Conservation (phyloP, 1,284 basidiomycete species). For the Fomitopsis palustris region DNA sequence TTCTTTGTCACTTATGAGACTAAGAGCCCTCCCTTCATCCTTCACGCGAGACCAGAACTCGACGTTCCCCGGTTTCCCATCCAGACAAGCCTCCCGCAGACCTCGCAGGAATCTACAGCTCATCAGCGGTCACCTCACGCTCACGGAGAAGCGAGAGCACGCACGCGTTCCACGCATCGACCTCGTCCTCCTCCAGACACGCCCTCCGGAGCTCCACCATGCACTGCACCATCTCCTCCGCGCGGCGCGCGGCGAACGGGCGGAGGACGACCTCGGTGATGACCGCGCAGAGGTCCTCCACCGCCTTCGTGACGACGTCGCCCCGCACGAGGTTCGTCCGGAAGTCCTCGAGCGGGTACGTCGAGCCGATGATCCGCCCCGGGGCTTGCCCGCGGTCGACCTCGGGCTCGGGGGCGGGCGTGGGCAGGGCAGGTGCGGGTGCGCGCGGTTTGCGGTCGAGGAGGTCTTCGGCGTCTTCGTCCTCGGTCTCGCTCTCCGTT, state of each 20-base stretch:
- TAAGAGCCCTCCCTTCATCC: conserved; percentile 46
- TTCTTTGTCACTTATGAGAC: conserved; percentile 63
- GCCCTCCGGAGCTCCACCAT: conserved; percentile 63
- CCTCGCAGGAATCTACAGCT: conserved; percentile 51
- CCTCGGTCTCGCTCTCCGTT: conserved; percentile 27
- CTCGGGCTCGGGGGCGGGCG: conserved; percentile 44
- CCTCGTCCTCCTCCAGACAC: conserved; percentile 73
- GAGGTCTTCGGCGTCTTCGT: conserved; percentile 27
- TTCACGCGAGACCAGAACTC: conserved; percentile 63
- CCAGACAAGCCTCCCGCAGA: conserved; percentile 51
- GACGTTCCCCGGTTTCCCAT: conserved; percentile 50
- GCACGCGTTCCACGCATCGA: conserved; percentile 74
- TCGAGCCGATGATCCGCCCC: conserved; percentile 70
- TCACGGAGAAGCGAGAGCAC: conserved; percentile 21
- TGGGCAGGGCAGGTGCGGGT: conserved; percentile 11
- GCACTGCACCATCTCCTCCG: conserved; percentile 70
- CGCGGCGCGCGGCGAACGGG: conserved; percentile 67
- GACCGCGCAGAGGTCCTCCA: conserved; percentile 71
- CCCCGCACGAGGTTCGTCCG: conserved; percentile 62
- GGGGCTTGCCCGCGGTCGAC: conserved; percentile 41
- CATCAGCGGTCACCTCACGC: conserved; percentile 1
- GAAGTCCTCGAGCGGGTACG: conserved; percentile 76
- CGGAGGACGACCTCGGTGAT: conserved; percentile 66
- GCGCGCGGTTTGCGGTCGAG: conserved; percentile 16
- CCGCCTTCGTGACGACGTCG: conserved; percentile 79